Percentiles rank a stretch among this genome's conserved stretches.
Evolutionary conservation across 306 rosid species (phyloP).

Genomic region (Cercis canadensis): DNA sequence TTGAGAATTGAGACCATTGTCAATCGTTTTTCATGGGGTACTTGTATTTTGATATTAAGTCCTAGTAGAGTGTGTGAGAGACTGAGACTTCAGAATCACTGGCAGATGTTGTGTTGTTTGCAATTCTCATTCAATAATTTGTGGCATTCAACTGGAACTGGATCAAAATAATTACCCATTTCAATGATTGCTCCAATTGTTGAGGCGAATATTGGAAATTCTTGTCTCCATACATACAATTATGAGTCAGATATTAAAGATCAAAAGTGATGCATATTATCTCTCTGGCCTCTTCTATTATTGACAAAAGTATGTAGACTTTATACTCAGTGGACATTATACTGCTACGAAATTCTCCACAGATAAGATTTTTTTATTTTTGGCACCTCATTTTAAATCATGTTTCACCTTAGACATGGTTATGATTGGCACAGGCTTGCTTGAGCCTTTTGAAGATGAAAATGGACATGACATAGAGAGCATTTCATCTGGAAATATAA

Average conservation of each 20-base stretch:
- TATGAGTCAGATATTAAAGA: not conserved
- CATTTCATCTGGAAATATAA: constrained; percentile 21
- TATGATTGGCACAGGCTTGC: constrained; percentile 11
- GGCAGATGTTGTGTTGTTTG: constrained; percentile 8
- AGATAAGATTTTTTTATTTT: not conserved
- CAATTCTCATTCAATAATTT: constrained; percentile 11
- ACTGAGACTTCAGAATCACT: constrained; percentile 24
- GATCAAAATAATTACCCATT: not conserved
- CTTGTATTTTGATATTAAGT: no score
- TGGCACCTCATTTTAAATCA: no score
- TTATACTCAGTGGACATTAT: no score
- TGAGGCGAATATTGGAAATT: not conserved
- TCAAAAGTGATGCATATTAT: not conserved
- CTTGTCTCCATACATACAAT: not conserved
- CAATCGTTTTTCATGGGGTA: no score
- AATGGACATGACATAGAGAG: constrained; percentile 14
- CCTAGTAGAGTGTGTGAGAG: no score
- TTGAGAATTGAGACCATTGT: not conserved
- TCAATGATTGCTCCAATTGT: not conserved
- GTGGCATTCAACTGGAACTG: not conserved
- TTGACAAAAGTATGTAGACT: not conserved
- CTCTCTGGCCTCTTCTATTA: not conserved
- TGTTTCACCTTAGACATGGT: not conserved
- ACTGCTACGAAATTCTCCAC: not conserved
- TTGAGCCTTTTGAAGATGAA: constrained; percentile 22